Evolutionary conservation across 768 basidiomycete genomes (phyloP).

Genomic region (Rhodotorula paludigena): DNA sequence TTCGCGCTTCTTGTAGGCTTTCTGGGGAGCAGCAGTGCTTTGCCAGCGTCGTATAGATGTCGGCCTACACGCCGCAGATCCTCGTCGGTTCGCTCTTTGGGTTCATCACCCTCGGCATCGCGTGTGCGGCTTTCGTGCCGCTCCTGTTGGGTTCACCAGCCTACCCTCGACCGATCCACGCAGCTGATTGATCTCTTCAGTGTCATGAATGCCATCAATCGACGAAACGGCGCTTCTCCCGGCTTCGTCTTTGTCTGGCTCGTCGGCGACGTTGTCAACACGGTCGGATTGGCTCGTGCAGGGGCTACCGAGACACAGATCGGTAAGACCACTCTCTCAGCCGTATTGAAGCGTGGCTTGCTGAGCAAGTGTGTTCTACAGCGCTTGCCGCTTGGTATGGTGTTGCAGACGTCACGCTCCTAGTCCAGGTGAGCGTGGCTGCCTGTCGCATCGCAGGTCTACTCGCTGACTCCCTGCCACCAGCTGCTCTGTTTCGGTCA

Average conservation of each 20-base stretch:
- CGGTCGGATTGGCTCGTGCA: background rate
- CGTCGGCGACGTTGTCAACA: background rate
- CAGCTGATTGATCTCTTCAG: too few relatives aligned
- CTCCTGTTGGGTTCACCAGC: slow-evolving; percentile 1
- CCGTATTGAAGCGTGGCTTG: background rate
- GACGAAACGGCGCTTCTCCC: background rate
- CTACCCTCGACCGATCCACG: background rate
- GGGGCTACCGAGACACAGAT: background rate
- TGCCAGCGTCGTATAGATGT: background rate
- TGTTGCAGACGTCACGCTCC: background rate
- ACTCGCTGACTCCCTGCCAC: background rate
- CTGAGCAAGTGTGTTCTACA: too few relatives aligned
- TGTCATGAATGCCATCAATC: slow-evolving; percentile 8
- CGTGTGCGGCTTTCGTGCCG: slow-evolving; percentile 11
- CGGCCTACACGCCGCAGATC: background rate
- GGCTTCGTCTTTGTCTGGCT: slow-evolving; percentile 5
- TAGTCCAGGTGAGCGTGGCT: background rate
- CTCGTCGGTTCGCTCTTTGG: background rate
- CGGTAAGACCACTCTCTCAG: background rate
- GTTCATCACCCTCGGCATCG: background rate
- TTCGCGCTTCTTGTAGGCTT: too few relatives aligned
- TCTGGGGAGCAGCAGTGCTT: too few relatives aligned
- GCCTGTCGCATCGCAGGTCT: background rate
- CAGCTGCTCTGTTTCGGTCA: slow-evolving; percentile 14
- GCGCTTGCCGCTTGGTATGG: background rate